Percentiles rank a stretch among this genome's conserved stretches.
Conservation (phyloP, 345 rosid genomes). For the Stellera chamaejasme region DNA sequence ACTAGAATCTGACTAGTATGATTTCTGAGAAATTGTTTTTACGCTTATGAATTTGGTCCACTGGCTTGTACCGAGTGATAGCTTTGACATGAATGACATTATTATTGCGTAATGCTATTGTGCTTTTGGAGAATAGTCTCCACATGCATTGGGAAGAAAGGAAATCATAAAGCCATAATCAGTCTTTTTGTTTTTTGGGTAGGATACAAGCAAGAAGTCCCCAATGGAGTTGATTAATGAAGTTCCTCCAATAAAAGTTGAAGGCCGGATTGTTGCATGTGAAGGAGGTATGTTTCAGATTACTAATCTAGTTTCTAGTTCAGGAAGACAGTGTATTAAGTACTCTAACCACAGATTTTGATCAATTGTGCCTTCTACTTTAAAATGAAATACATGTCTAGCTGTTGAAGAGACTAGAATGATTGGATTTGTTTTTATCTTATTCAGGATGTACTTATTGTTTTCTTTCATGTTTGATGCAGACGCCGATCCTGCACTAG, state of each 20-base stretch:
- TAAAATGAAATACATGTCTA: not conserved
- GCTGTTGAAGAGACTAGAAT: no score
- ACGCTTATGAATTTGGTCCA: not conserved
- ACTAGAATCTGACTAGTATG: no score
- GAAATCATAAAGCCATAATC: not conserved
- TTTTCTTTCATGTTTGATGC: constrained; percentile 9
- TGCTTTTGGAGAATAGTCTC: not conserved
- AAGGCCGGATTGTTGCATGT: constrained; percentile 92
- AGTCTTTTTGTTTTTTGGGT: not conserved
- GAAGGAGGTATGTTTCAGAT: constrained; percentile 73
- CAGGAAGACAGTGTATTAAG: no score
- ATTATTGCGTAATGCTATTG: not conserved
- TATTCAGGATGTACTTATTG: not conserved
- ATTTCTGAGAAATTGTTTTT: no score
- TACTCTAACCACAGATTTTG: no score
- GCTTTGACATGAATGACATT: not conserved
- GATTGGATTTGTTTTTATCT: no score
- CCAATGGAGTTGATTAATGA: constrained; percentile 98
- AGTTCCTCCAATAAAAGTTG: constrained; percentile 93
- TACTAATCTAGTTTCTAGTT: not conserved
- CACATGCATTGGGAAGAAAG: not conserved
- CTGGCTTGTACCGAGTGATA: not conserved
- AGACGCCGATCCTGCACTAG: constrained; percentile 81
- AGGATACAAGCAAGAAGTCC: constrained; percentile 89
- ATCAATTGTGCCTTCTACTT: no score